Conservation (phyloP, 179 eudicot genomes). For the Nepenthes alata region DNA sequence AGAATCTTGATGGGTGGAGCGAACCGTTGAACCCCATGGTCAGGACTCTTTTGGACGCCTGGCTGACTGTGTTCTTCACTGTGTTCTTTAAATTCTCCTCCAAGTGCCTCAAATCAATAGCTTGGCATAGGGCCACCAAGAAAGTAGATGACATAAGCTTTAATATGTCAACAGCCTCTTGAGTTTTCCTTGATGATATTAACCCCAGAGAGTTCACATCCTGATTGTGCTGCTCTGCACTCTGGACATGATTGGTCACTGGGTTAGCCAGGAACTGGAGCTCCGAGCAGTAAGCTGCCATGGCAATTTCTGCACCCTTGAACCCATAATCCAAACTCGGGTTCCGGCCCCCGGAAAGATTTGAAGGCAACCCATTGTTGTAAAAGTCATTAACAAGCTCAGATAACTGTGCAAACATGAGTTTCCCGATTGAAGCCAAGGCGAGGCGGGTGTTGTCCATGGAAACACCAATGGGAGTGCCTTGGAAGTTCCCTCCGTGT, state of each 20-base stretch:
- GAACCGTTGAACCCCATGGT: conserved; percentile 5
- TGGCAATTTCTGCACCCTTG: conserved; percentile 20
- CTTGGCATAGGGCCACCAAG: conserved; percentile 18
- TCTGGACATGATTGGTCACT: conserved; percentile 19
- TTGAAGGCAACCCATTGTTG: conserved; percentile 20
- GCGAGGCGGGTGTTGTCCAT: conserved; percentile 22
- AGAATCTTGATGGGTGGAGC: conserved; percentile 14
- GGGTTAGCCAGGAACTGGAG: conserved; percentile 18
- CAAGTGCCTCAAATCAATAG: conserved; percentile 16
- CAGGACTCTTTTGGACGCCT: conserved; percentile 10
- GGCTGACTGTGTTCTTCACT: conserved; percentile 15
- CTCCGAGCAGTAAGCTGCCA: conserved; percentile 20
- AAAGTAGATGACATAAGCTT: conserved; percentile 17
- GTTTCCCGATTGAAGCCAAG: conserved; percentile 17
- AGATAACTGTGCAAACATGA: conserved; percentile 19
- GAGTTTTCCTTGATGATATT: conserved; percentile 18
- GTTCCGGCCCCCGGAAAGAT: conserved; percentile 16
- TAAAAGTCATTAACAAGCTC: conserved; percentile 18
- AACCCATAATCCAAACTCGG: conserved; percentile 23
- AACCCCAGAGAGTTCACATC: conserved; percentile 20
- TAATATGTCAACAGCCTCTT: conserved; percentile 13
- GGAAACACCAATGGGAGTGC: conserved; percentile 20
- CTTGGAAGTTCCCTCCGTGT: conserved; percentile 22
- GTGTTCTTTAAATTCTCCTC: conserved; percentile 15
- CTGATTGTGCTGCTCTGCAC: conserved; percentile 21